A percentile compares a stretch with the other conserved stretches of the same genome.
Evolutionary conservation across 2,329 filamentous ascomycete species (phyloP).

Genomic region (Sclerotinia sclerotiorum): DNA sequence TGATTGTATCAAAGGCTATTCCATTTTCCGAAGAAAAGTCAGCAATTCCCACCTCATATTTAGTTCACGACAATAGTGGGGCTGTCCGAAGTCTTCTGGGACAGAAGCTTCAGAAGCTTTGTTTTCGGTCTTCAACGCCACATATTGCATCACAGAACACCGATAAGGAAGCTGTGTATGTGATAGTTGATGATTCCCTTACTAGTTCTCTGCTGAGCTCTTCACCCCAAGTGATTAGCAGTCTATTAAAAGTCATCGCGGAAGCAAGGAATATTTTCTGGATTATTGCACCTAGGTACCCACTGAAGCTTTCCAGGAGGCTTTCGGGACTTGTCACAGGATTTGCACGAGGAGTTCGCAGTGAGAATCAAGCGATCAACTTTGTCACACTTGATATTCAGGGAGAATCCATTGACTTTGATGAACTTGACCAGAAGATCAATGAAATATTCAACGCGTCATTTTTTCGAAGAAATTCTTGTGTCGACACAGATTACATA

Average conservation of each 20-base stretch:
- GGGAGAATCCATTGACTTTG: conserved; percentile 1
- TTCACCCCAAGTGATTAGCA: not conserved
- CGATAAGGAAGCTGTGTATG: not conserved
- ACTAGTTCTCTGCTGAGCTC: not conserved
- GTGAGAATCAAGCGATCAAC: not conserved
- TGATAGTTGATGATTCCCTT: not conserved
- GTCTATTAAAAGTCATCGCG: not conserved
- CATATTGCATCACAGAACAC: not conserved
- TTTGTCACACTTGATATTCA: conserved; percentile 7
- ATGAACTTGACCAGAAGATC: not conserved
- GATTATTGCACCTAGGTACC: conserved; percentile 1
- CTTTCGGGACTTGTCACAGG: not conserved
- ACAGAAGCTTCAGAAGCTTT: not conserved
- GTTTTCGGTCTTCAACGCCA: not conserved
- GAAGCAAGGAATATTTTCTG: not conserved
- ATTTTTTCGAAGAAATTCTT: not conserved
- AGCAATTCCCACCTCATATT: not conserved
- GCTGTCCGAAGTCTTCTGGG: not conserved
- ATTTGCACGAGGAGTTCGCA: not conserved
- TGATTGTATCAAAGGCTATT: not conserved
- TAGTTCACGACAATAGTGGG: not conserved
- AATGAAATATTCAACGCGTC: not conserved
- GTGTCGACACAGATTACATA: not conserved
- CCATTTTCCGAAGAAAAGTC: not conserved
- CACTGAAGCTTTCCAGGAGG: not conserved